Evolutionary conservation across 495 filamentous ascomycete species (phyloP).

Genomic region (Penicillium daleae): DNA sequence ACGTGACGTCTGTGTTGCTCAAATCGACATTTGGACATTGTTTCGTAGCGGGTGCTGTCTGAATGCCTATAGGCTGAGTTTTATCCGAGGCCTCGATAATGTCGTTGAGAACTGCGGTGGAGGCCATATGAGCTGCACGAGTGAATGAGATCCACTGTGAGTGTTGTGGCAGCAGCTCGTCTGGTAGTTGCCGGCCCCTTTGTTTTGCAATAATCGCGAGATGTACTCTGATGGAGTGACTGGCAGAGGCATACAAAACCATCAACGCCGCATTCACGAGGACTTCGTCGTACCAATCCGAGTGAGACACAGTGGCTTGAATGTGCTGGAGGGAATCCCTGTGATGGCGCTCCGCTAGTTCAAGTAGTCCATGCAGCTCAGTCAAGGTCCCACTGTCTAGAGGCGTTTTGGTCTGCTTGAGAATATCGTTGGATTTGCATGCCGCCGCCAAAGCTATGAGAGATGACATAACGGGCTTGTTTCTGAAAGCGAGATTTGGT

Average conservation of each 20-base stretch:
- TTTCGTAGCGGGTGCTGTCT: neutral
- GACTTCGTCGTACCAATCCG: neutral
- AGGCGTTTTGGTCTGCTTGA: neutral
- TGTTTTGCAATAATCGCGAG: neutral
- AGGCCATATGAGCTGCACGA: neutral
- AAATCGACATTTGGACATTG: neutral
- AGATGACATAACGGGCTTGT: neutral
- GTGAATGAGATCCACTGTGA: slow-evolving; percentile 4
- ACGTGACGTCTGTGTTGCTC: neutral
- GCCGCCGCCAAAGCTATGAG: neutral
- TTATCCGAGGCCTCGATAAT: neutral
- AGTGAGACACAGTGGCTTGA: neutral
- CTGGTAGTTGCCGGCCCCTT: neutral
- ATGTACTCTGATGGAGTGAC: neutral
- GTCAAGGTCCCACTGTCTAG: neutral
- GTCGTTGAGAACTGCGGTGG: neutral
- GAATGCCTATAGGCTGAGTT: neutral
- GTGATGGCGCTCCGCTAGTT: neutral
- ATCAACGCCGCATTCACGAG: neutral
- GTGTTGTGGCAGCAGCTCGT: neutral
- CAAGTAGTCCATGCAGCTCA: neutral
- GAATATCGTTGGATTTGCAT: neutral
- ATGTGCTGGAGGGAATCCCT: neutral
- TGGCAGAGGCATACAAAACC: neutral
- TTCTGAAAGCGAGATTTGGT: neutral